These are phyloP conservation scores for Phytophthora sansomeana DNA, from an alignment of 352 stramenopile genomes.

Conservation along the genomic window DNA sequence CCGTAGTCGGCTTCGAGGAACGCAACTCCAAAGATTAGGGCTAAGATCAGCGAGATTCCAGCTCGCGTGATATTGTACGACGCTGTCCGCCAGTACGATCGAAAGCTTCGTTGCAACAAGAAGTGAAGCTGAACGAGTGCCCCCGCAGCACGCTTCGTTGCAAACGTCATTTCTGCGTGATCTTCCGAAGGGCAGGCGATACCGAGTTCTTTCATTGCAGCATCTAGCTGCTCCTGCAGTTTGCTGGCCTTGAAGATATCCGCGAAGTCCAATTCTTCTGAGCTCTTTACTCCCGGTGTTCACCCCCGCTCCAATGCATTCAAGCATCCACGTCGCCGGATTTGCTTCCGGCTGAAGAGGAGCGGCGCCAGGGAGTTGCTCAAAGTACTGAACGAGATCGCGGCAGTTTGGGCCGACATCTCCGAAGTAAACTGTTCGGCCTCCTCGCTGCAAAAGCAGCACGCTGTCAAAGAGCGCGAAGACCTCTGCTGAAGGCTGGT, in stretches of 20 bases:
- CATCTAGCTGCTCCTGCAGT: constrained; percentile 31
- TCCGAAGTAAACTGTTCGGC: constrained; percentile 63
- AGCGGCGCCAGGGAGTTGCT: constrained; percentile 42
- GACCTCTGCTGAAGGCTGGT: constrained; percentile 48
- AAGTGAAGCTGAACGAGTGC: constrained; percentile 43
- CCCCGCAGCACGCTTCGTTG: constrained; percentile 39
- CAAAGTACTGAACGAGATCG: constrained; percentile 61
- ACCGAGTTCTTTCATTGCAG: constrained; percentile 35
- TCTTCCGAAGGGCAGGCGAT: constrained; percentile 38
- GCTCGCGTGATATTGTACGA: constrained; percentile 84
- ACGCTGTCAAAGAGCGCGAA: constrained; percentile 90
- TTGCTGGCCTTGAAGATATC: constrained; percentile 47
- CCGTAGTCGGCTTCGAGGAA: constrained; percentile 64
- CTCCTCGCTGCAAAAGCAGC: constrained; percentile 73
- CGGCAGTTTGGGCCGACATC: constrained; percentile 45
- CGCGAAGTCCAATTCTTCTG: constrained; percentile 43
- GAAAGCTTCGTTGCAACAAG: constrained; percentile 44
- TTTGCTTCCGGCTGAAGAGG: constrained; percentile 43
- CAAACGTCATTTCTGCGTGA: constrained; percentile 37
- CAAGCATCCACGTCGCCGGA: constrained; percentile 90
- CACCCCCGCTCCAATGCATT: constrained; percentile 60
- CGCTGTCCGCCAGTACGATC: constrained; percentile 61
- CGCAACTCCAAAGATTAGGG: constrained; percentile 82
- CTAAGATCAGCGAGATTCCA: constrained; percentile 70
- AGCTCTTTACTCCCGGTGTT: constrained; percentile 18